Percentiles rank a stretch among this genome's conserved stretches.
Conservation (phyloP, 1,139 yeast genomes). For the Kodamaea alishanica region DNA sequence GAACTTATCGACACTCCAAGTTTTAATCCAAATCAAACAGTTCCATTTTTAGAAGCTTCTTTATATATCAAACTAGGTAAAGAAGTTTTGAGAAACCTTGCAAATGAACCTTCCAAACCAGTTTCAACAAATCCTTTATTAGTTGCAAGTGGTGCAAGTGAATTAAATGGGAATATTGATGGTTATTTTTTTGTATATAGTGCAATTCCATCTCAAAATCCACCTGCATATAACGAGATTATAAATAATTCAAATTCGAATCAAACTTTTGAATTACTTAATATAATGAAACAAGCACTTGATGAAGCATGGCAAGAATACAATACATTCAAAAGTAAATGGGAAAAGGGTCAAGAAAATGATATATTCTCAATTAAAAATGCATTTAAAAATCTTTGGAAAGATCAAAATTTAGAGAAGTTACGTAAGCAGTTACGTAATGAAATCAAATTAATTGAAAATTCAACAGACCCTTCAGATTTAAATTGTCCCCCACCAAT, state of each 20-base stretch:
- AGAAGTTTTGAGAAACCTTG: slow-evolving; percentile 56
- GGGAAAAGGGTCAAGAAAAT: slow-evolving; percentile 63
- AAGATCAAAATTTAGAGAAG: slow-evolving; percentile 27
- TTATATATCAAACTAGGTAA: slow-evolving; percentile 58
- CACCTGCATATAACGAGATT: slow-evolving; percentile 48
- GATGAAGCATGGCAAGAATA: slow-evolving; percentile 75
- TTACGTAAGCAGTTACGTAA: slow-evolving; percentile 16
- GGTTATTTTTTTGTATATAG: slow-evolving; percentile 69
- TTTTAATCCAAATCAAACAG: slow-evolving; percentile 58
- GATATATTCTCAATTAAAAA: slow-evolving; percentile 60
- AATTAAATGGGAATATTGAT: slow-evolving; percentile 67
- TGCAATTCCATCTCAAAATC: slow-evolving; percentile 56
- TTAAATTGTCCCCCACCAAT: slow-evolving; percentile 64
- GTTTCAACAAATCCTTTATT: slow-evolving; percentile 64
- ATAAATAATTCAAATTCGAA: slow-evolving; percentile 1
- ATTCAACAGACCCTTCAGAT: slow-evolving; percentile 41
- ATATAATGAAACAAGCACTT: slow-evolving; percentile 50
- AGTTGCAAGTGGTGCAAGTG: slow-evolving; percentile 77
- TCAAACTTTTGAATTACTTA: slow-evolving; percentile 40
- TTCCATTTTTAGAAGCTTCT: slow-evolving; percentile 73
- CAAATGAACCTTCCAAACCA: slow-evolving; percentile 61
- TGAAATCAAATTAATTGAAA: slow-evolving; percentile 15
- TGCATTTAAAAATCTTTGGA: slow-evolving; percentile 58
- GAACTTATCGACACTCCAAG: slow-evolving; percentile 75
- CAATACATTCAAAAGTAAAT: slow-evolving; percentile 46